phyloP scores from a whole-genome alignment of 2,329 filamentous ascomycete genomes.

The Cladorrhinum sp. region DNA sequence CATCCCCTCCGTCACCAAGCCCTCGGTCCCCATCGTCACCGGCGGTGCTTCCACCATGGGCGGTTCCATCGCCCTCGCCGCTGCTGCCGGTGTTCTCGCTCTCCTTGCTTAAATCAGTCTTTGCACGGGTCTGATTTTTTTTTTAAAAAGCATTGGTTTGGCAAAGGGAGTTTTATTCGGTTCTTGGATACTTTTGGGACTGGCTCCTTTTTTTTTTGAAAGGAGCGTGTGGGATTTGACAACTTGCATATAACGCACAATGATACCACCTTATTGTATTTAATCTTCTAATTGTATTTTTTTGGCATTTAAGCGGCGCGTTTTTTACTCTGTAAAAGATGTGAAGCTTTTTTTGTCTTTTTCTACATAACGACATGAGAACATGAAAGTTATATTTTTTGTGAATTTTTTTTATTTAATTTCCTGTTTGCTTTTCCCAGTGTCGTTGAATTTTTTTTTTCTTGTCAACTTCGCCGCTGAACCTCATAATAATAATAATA shows the following conservation, averaged over 20 bases:
- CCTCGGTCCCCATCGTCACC: constrained; percentile 38
- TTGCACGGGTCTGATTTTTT: constrained; percentile 1
- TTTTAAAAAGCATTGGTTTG: not conserved
- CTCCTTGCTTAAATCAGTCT: constrained; percentile 50
- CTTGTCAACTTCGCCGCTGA: not conserved
- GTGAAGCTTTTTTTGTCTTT: not conserved
- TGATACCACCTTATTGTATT: constrained; percentile 38
- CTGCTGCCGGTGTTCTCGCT: constrained; percentile 52
- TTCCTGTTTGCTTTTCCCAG: not conserved
- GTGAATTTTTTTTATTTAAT: not conserved
- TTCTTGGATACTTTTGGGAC: not conserved
- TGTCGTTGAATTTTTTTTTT: not conserved
- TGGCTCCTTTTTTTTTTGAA: constrained; percentile 9
- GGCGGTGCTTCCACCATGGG: constrained; percentile 53
- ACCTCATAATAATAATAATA: not conserved
- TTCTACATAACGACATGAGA: not conserved
- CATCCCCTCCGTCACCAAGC: constrained; percentile 30
- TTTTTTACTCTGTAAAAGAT: not conserved
- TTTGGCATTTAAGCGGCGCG: constrained; percentile 9
- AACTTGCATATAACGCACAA: constrained; percentile 8
- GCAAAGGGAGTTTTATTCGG: not conserved
- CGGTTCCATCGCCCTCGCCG: constrained; percentile 54
- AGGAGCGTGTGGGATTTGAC: constrained; percentile 1
- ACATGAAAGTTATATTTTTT: not conserved
- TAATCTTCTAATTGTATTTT: constrained; percentile 49